Conservation (phyloP, 2,329 filamentous ascomycete genomes). For the Dryadomyces sulphureus region DNA sequence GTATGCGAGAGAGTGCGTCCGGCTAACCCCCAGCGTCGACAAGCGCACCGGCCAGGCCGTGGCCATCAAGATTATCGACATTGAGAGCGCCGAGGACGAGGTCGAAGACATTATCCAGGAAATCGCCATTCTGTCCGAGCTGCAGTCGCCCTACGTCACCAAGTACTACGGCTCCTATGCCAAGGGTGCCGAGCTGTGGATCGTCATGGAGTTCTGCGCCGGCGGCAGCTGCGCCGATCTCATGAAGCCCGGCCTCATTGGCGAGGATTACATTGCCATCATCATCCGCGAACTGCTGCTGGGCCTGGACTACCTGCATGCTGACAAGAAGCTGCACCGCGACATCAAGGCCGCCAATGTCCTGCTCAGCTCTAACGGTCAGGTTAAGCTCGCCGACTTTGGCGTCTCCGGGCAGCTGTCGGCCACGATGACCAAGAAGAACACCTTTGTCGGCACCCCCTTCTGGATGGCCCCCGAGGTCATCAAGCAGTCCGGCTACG, state of each 20-base stretch:
- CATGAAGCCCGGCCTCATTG: constrained; percentile 83
- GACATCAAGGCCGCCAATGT: constrained; percentile 98
- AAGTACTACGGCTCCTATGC: constrained; percentile 96
- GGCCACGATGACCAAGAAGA: constrained; percentile 98
- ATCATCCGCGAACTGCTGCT: constrained; percentile 81
- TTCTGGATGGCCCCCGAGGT: constrained; percentile 99
- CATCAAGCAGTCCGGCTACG: constrained; percentile 95
- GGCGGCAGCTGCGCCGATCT: constrained; percentile 92
- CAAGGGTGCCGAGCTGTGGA: constrained; percentile 94
- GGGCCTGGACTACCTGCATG: constrained; percentile 84
- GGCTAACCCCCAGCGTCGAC: constrained; percentile 52
- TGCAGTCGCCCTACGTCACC: constrained; percentile 91
- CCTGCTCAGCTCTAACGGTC: constrained; percentile 73
- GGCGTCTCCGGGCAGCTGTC: constrained; percentile 92
- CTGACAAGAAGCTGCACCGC: constrained; percentile 88
- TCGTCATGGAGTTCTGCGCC: constrained; percentile 98
- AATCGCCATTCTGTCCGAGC: constrained; percentile 90
- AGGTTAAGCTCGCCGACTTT: constrained; percentile 95
- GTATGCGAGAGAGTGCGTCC: no score
- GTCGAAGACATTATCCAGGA: constrained; percentile 99
- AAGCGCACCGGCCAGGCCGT: constrained; percentile 86
- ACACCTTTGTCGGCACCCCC: constrained; percentile 93
- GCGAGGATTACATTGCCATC: constrained; percentile 93
- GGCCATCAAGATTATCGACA: constrained; percentile 96
- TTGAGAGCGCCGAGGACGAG: constrained; percentile 97